These are phyloP conservation scores for Trichosporon asahii DNA, from an alignment of 1,284 basidiomycete genomes.

Conservation along the genomic window DNA sequence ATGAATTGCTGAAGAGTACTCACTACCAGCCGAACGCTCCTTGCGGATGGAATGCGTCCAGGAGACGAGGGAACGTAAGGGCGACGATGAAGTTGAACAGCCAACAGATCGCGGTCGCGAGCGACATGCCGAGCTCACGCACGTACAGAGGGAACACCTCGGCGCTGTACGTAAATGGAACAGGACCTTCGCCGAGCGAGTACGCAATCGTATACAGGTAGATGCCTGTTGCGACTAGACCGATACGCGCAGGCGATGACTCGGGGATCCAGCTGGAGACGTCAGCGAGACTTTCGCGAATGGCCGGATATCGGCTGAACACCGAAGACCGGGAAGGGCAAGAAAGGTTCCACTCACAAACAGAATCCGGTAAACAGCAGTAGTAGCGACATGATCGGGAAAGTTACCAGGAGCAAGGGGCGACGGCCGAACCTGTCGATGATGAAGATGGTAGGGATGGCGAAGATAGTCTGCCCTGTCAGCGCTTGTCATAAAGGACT, in stretches of 20 bases:
- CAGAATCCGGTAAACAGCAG: constrained; percentile 51
- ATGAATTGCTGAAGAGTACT: constrained; percentile 55
- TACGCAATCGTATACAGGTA: constrained; percentile 26
- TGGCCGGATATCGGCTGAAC: neutral
- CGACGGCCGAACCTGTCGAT: constrained; percentile 61
- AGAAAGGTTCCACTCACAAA: constrained; percentile 14
- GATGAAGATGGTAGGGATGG: constrained; percentile 32
- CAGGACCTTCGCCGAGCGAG: constrained; percentile 65
- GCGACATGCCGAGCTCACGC: constrained; percentile 56
- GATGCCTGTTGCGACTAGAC: constrained; percentile 46
- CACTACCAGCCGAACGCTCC: constrained; percentile 34
- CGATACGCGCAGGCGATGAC: constrained; percentile 20
- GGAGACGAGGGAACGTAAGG: constrained; percentile 66
- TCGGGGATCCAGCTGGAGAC: constrained; percentile 19
- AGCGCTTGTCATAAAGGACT: neutral
- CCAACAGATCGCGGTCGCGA: constrained; percentile 40
- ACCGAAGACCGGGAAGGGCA: neutral
- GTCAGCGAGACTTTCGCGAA: neutral
- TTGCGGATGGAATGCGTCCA: constrained; percentile 44
- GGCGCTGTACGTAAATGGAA: constrained; percentile 58
- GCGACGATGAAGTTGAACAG: constrained; percentile 55
- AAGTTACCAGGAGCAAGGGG: constrained; percentile 62
- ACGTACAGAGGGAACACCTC: constrained; percentile 55
- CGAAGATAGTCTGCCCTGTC: constrained; percentile 18
- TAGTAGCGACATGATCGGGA: constrained; percentile 54